Conservation (phyloP, 495 filamentous ascomycete species). For the Daldinia bambusicola region DNA sequence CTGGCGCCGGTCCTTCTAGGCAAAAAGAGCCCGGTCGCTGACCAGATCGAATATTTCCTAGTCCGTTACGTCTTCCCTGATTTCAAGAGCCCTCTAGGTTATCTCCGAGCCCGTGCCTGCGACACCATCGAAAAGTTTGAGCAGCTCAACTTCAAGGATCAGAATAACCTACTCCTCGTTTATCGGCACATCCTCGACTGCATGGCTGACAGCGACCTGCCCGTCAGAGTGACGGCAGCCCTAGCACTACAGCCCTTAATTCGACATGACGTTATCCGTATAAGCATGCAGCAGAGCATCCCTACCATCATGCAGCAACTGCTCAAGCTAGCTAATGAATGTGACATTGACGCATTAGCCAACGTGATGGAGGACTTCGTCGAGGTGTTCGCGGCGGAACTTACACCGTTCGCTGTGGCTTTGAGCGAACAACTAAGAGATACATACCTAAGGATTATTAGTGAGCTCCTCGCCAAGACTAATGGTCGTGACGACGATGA, state of each 20-base stretch:
- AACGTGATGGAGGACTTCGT: slow-evolving; percentile 99
- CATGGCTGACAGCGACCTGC: slow-evolving; percentile 90
- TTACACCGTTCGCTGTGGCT: slow-evolving; percentile 98
- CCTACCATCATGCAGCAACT: slow-evolving; percentile 99
- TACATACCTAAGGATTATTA: slow-evolving; percentile 93
- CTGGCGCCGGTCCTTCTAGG: slow-evolving; percentile 91
- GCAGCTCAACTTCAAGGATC: slow-evolving; percentile 93
- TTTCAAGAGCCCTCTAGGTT: slow-evolving; percentile 92
- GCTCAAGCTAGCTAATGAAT: slow-evolving; percentile 94
- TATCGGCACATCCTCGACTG: slow-evolving; percentile 97
- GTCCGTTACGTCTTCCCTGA: slow-evolving; percentile 98
- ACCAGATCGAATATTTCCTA: slow-evolving; percentile 99
- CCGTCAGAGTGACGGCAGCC: slow-evolving; percentile 93
- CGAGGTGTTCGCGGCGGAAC: slow-evolving; percentile 93
- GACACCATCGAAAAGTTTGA: slow-evolving; percentile 98
- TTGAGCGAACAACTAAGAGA: slow-evolving; percentile 95
- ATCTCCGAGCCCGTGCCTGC: slow-evolving; percentile 92
- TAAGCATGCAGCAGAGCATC: slow-evolving; percentile 95
- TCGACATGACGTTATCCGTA: slow-evolving; percentile 90
- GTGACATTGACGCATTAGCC: slow-evolving; percentile 92
- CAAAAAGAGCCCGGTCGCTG: slow-evolving; percentile 97
- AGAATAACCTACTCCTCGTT: slow-evolving; percentile 91
- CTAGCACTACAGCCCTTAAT: slow-evolving; percentile 95
- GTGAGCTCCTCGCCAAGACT: slow-evolving; percentile 88
- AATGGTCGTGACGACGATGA: slow-evolving; percentile 76